A percentile compares a stretch with the other conserved stretches of the same genome.
These are phyloP conservation scores for Filosporella fistucella DNA, from an alignment of 495 filamentous ascomycete genomes.

Conservation along the genomic window DNA sequence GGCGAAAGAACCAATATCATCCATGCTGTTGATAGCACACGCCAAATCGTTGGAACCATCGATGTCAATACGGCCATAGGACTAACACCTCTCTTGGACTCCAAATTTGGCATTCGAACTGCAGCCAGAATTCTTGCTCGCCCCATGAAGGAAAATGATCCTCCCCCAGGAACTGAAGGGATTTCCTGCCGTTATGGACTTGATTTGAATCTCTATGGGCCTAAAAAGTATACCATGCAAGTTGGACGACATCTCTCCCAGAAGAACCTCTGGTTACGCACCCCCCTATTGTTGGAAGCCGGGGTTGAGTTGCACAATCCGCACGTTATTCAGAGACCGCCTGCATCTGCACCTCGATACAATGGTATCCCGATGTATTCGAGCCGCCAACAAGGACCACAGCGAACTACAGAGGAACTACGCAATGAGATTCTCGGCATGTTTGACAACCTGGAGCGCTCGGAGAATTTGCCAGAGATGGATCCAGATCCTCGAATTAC, in stretches of 20 bases:
- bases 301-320: slow-evolving; percentile 68
- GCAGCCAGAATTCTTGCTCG: slow-evolving; percentile 62
- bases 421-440: slow-evolving; percentile 78
- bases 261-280: slow-evolving; percentile 59
- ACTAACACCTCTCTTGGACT: slow-evolving; percentile 68
- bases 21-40: slow-evolving; percentile 63
- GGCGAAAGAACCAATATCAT: slow-evolving; percentile 54
- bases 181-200: slow-evolving; percentile 49
- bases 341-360: slow-evolving; percentile 14
- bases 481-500: slow-evolving; percentile 56
- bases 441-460: slow-evolving; percentile 74
- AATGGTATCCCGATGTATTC: slow-evolving; percentile 24
- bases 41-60: slow-evolving; percentile 66
- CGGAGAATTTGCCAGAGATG: slow-evolving; percentile 72
- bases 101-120: slow-evolving; percentile 54
- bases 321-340: slow-evolving; percentile 45
- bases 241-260: slow-evolving; percentile 65
- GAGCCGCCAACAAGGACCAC: slow-evolving; percentile 37
- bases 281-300: slow-evolving; percentile 56
- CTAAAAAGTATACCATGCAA: slow-evolving; percentile 53
- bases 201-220: slow-evolving; percentile 75
- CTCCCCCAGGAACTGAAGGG: slow-evolving; percentile 43
- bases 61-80: slow-evolving; percentile 64
- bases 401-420: slow-evolving; percentile 76
- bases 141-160: slow-evolving; percentile 50